Evolutionary conservation across 306 rosid genomes (phyloP).

Genomic region (Ormosia emarginata): DNA sequence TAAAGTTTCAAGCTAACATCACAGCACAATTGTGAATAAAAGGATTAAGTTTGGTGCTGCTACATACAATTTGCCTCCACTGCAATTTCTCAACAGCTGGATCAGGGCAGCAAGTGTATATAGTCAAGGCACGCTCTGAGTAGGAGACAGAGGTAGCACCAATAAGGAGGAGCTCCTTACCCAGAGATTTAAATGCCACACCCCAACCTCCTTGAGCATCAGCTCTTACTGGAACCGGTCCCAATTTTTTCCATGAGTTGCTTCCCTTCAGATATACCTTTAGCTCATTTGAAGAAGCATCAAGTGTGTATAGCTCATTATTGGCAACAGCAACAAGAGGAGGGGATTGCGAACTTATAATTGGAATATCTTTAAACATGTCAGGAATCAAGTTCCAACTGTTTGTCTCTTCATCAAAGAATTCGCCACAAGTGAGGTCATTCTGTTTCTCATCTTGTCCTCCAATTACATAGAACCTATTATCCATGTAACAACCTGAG

Average conservation of each 20-base stretch:
- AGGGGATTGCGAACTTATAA: conserved; percentile 37
- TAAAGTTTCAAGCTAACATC: conserved; percentile 67
- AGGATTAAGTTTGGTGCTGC: conserved; percentile 35
- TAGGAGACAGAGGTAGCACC: conserved; percentile 34
- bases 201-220: conserved; percentile 74
- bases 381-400: conserved; percentile 61
- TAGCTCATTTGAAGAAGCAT: conserved; percentile 54
- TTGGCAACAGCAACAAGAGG: conserved; percentile 73
- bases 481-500: conserved; percentile 73
- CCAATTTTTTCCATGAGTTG: conserved; percentile 69
- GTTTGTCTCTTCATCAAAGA: conserved; percentile 47
- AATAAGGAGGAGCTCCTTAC: conserved; percentile 66
- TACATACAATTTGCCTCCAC: conserved; percentile 58
- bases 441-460: conserved; percentile 48
- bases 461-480: conserved; percentile 68
- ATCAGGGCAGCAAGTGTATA: conserved; percentile 62
- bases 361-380: conserved; percentile 45
- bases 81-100: conserved; percentile 44
- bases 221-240: conserved; percentile 61
- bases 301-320: conserved; percentile 60
- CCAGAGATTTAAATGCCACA: conserved; percentile 80
- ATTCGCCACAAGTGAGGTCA: conserved; percentile 56
- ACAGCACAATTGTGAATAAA: conserved; percentile 76
- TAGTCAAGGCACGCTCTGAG: conserved; percentile 17
- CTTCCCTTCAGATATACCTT: conserved; percentile 53